Evolutionary conservation across 2,329 filamentous ascomycete genomes (phyloP).

Genomic region (Fusarium mexicanum): DNA sequence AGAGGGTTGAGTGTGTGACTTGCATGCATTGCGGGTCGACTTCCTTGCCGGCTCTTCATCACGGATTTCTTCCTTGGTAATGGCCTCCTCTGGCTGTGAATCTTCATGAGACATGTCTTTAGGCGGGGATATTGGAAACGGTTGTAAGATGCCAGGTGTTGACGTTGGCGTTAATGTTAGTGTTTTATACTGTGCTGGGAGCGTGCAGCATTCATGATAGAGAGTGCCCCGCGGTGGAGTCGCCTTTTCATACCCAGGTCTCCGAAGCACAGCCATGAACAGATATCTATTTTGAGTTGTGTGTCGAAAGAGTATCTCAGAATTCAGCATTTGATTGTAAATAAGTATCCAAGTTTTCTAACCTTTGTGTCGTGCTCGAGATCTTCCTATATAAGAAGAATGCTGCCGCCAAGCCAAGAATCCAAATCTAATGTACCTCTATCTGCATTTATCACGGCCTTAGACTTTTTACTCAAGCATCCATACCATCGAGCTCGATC

Average conservation of each 20-base stretch:
- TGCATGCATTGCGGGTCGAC: slow-evolving; percentile 56
- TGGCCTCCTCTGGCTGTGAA: slow-evolving; percentile 52
- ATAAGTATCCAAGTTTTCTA: background rate
- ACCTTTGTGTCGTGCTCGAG: background rate
- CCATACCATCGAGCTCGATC: slow-evolving; percentile 89
- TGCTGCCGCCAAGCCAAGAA: background rate
- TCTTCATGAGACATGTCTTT: slow-evolving; percentile 40
- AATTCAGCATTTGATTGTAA: background rate
- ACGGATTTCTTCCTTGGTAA: slow-evolving; percentile 54
- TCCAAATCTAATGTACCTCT: background rate
- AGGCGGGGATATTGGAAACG: background rate
- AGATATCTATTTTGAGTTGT: background rate
- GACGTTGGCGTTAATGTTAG: background rate
- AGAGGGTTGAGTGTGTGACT: slow-evolving; percentile 3
- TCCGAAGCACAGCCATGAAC: background rate
- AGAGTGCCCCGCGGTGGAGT: slow-evolving; percentile 29
- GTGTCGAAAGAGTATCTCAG: background rate
- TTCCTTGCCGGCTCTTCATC: slow-evolving; percentile 44
- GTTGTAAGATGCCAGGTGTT: background rate
- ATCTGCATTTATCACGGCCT: background rate
- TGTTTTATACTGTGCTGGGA: background rate
- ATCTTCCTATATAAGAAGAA: background rate
- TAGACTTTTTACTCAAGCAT: slow-evolving; percentile 57
- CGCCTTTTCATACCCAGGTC: background rate
- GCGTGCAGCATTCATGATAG: slow-evolving; percentile 15